phyloP scores from a whole-genome alignment of 352 stramenopile genomes.

The Globisporangium cylindrosporum region DNA sequence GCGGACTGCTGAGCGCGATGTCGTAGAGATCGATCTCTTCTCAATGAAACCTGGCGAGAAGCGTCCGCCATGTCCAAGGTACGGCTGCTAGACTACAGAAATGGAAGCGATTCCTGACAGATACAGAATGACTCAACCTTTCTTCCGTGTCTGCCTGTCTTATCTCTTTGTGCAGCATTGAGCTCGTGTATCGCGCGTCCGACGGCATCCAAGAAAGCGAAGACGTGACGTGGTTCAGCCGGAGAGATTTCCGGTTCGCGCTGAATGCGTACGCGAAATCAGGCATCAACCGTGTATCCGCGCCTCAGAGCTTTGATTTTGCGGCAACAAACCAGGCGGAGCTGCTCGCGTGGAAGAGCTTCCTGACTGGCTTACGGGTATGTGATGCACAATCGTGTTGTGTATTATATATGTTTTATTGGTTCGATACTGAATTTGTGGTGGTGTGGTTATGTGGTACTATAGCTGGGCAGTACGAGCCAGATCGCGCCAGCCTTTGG shows the following conservation, averaged over 20 bases:
- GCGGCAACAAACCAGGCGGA: constrained; percentile 54
- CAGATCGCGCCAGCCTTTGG: constrained; percentile 29
- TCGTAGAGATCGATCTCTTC: constrained; percentile 84
- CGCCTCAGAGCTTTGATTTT: constrained; percentile 63
- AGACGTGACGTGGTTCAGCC: constrained; percentile 63
- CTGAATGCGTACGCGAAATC: constrained; percentile 60
- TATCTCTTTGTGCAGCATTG: constrained; percentile 19
- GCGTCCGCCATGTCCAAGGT: constrained; percentile 63
- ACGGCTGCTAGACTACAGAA: neutral
- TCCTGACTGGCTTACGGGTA: constrained; percentile 58
- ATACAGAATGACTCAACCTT: neutral
- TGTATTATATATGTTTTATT: neutral
- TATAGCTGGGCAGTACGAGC: constrained; percentile 21
- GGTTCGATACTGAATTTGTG: neutral
- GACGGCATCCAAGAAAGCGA: constrained; percentile 59
- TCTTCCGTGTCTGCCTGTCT: neutral
- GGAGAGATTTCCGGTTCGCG: constrained; percentile 64
- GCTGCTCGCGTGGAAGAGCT: constrained; percentile 68
- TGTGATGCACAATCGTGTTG: neutral
- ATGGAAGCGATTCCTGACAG: neutral
- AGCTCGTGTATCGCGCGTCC: constrained; percentile 59
- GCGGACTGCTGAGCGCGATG: constrained; percentile 39
- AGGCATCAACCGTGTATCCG: constrained; percentile 58
- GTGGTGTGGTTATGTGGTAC: neutral
- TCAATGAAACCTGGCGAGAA: constrained; percentile 71